These are phyloP conservation scores for Ustilago bromivora DNA, from an alignment of 1,284 basidiomycete genomes.

Conservation along the genomic window DNA sequence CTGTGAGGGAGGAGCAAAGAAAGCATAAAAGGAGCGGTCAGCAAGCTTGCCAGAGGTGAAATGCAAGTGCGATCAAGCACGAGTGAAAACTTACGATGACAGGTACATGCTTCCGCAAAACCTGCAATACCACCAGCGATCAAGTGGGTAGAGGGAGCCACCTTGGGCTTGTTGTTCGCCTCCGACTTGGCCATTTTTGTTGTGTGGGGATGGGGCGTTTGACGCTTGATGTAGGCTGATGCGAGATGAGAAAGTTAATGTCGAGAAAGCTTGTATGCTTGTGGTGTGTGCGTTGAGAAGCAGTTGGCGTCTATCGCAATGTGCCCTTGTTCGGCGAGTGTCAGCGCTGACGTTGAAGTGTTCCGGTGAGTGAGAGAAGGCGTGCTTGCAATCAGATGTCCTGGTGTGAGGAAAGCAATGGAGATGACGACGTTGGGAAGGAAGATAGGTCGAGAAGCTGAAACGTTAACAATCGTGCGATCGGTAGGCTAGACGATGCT, in stretches of 20 bases:
- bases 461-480: slow-evolving; percentile 4
- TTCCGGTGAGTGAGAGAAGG: neutral
- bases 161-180: slow-evolving; percentile 63
- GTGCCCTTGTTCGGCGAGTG: neutral
- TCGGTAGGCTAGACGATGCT: neutral
- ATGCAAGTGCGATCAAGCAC: no score
- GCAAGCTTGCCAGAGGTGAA: neutral
- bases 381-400: neutral
- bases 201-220: neutral
- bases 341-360: neutral
- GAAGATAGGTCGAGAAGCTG: neutral
- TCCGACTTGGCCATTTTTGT: slow-evolving; percentile 27
- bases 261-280: slow-evolving; percentile 5
- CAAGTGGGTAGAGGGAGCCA: slow-evolving; percentile 67
- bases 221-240: neutral
- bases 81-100: slow-evolving; percentile 64
- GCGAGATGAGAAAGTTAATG: neutral
- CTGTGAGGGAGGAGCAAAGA: slow-evolving; percentile 25
- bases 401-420: neutral
- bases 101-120: slow-evolving; percentile 69
- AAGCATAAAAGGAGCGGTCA: neutral
- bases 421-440: neutral
- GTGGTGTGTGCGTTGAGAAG: slow-evolving; percentile 2
- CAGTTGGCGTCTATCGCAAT: neutral
- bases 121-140: slow-evolving; percentile 69